phyloP scores from a whole-genome alignment of 2,329 filamentous ascomycete species.

The Byssoonygena ceratinophila region DNA sequence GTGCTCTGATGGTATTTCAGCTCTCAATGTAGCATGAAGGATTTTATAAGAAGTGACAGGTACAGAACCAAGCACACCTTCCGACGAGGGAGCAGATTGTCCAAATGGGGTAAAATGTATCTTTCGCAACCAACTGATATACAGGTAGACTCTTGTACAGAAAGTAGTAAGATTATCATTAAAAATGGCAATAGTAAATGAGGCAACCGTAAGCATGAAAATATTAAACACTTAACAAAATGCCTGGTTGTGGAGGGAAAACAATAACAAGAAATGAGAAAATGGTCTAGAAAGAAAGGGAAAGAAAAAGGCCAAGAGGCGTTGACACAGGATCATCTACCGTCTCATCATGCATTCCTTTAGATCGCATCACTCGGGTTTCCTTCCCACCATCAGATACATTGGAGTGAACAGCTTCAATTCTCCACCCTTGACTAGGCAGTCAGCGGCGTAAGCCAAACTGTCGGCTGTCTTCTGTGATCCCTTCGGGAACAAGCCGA shows the following conservation, averaged over 20 bases:
- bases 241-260: too few species aligned
- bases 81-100: too few species aligned
- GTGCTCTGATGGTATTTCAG: too few species aligned
- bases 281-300: neutral
- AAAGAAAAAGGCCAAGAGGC: neutral
- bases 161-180: neutral
- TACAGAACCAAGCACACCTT: too few species aligned
- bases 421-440: slow-evolving; percentile 72
- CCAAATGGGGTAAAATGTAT: too few species aligned
- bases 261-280: neutral
- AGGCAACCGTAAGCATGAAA: too few species aligned
- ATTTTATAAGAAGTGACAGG: too few species aligned
- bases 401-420: slow-evolving; percentile 96
- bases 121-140: too few species aligned
- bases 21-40: too few species aligned
- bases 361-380: slow-evolving; percentile 48
- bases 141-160: neutral
- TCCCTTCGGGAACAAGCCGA: slow-evolving; percentile 65
- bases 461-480: slow-evolving; percentile 94
- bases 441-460: slow-evolving; percentile 69
- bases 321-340: neutral
- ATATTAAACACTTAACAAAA: too few species aligned
- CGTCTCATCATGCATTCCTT: neutral
- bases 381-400: slow-evolving; percentile 92
- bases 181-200: too few species aligned